Conservation (phyloP, 495 filamentous ascomycete genomes). For the Lasiosphaeris hirsuta region DNA sequence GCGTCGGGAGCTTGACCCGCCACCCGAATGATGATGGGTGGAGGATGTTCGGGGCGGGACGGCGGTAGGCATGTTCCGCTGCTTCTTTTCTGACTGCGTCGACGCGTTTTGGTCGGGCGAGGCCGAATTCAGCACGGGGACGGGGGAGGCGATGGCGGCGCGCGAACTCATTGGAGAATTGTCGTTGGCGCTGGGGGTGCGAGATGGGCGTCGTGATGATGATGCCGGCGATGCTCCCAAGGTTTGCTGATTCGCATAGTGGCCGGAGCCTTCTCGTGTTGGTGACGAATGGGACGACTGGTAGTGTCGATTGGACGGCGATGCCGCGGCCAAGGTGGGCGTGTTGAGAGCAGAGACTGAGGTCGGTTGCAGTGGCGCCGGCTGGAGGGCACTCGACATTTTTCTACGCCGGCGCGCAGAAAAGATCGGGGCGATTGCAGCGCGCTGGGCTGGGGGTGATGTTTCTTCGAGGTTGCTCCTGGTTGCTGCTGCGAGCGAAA, state of each 20-base stretch:
- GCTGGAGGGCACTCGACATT: conserved; percentile 57
- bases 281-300: conserved; percentile 39
- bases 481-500: not conserved
- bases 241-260: conserved; percentile 41
- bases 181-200: conserved; percentile 53
- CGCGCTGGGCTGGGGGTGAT: conserved; percentile 1
- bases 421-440: conserved; percentile 13
- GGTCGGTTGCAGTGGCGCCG: conserved; percentile 50
- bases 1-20: conserved; percentile 41
- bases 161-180: conserved; percentile 49
- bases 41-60: conserved; percentile 65
- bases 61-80: conserved; percentile 43
- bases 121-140: conserved; percentile 37
- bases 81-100: conserved; percentile 29
- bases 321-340: conserved; percentile 42
- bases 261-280: conserved; percentile 37
- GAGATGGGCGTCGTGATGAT: conserved; percentile 46
- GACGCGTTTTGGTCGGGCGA: conserved; percentile 44
- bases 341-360: conserved; percentile 45
- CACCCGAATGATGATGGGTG: conserved; percentile 43
- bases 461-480: conserved; percentile 11
- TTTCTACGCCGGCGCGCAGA: conserved; percentile 30
- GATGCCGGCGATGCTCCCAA: conserved; percentile 36
- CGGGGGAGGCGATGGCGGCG: conserved; percentile 44
- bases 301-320: conserved; percentile 46